Conservation (phyloP, 2,329 filamentous ascomycete species). For the Cercospora sp. region DNA sequence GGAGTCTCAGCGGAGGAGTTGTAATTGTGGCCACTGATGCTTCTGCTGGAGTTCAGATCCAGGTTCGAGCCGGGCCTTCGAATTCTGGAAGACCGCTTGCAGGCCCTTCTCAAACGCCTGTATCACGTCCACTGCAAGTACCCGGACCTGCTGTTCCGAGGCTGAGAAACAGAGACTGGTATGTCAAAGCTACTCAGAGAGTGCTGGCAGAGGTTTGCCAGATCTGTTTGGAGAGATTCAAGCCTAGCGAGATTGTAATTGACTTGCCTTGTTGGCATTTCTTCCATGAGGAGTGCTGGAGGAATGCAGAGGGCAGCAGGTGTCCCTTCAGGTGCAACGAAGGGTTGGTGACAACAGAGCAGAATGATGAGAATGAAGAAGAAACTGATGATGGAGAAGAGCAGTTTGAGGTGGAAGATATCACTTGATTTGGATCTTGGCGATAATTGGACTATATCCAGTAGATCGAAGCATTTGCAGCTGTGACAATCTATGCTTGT, state of each 20-base stretch:
- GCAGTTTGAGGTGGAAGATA: background rate
- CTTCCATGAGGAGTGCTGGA: conserved; percentile 9
- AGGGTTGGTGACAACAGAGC: background rate
- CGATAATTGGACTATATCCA: background rate
- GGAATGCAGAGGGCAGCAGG: background rate
- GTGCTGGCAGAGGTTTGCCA: background rate
- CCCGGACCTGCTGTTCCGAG: background rate
- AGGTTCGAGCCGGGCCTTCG: background rate
- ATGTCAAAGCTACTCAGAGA: background rate
- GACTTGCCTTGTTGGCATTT: conserved; percentile 18
- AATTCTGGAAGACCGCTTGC: background rate
- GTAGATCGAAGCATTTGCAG: background rate
- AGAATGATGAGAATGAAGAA: background rate
- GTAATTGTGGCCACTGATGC: background rate
- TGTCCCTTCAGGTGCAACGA: conserved; percentile 9
- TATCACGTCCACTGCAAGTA: background rate
- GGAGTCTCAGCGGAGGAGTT: background rate
- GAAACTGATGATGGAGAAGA: background rate
- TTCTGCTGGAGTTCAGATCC: background rate
- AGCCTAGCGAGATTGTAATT: conserved; percentile 14
- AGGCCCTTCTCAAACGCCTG: background rate
- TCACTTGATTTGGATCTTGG: background rate
- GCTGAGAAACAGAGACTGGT: conserved; percentile 1
- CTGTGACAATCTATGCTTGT: background rate
- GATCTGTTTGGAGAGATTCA: conserved; percentile 13